Conservation (phyloP, 257 asterid species). For the Dorcoceras hygrometricum region DNA sequence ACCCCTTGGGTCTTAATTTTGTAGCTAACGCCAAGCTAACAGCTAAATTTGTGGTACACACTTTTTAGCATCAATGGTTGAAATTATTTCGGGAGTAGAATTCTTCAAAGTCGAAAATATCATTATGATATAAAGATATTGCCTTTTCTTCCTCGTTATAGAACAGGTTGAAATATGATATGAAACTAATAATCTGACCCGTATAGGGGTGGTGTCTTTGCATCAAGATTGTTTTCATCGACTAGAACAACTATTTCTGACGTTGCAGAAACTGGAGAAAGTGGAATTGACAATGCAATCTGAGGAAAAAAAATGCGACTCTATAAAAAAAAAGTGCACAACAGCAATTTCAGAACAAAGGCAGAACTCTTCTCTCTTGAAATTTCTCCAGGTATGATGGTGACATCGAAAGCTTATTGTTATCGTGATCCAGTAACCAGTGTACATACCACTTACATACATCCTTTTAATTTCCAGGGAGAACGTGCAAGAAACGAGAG, state of each 20-base stretch:
- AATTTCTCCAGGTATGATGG: slow-evolving; percentile 56
- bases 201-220: background rate
- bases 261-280: slow-evolving; percentile 61
- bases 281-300: slow-evolving; percentile 41
- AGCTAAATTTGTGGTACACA: no score
- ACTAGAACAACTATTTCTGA: slow-evolving; percentile 3
- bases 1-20: no score
- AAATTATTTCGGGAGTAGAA: background rate
- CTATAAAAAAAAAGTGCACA: slow-evolving; percentile 48
- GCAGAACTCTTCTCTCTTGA: slow-evolving; percentile 49
- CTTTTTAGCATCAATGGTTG: background rate
- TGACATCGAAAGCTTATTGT: background rate
- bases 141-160: no score
- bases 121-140: no score
- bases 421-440: background rate
- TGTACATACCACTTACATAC: background rate
- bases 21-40: background rate
- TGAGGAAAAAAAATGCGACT: slow-evolving; percentile 44
- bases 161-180: no score
- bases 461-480: slow-evolving; percentile 36
- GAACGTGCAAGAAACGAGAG: slow-evolving; percentile 47
- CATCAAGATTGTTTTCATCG: background rate
- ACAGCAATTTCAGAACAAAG: slow-evolving; percentile 63
- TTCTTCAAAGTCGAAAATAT: no score
- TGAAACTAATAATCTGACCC: background rate